Percentiles rank a stretch among this genome's conserved stretches.
phyloP scores from a whole-genome alignment of 495 filamentous ascomycete genomes.

The Penicillium argentinense region DNA sequence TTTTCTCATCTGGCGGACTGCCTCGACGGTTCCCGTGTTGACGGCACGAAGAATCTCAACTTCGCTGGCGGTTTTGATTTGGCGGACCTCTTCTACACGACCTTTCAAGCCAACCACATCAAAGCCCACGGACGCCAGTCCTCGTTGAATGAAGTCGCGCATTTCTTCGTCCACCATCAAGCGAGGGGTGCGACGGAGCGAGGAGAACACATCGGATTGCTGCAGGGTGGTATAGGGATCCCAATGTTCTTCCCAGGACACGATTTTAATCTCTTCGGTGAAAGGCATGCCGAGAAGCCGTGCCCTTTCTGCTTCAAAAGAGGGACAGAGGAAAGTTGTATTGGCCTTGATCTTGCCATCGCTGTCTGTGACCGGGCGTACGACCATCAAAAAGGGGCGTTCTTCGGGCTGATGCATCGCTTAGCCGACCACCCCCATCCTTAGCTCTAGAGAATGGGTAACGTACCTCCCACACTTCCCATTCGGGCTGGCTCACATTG shows the following conservation, averaged over 20 bases:
- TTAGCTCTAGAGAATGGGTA: too few relatives aligned
- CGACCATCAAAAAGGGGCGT: slow-evolving; percentile 55
- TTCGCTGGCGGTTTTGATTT: slow-evolving; percentile 49
- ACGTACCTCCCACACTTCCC: slow-evolving; percentile 55
- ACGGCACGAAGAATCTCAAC: slow-evolving; percentile 53
- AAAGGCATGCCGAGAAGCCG: slow-evolving; percentile 53
- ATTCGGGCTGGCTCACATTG: slow-evolving; percentile 54
- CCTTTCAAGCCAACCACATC: slow-evolving; percentile 44
- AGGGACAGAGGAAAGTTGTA: slow-evolving; percentile 51
- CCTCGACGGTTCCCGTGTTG: slow-evolving; percentile 57
- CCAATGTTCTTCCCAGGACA: slow-evolving; percentile 59
- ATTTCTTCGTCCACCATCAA: slow-evolving; percentile 60
- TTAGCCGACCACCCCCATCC: too few relatives aligned
- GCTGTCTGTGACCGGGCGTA: slow-evolving; percentile 34
- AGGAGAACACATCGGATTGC: slow-evolving; percentile 27
- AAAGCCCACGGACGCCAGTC: slow-evolving; percentile 46
- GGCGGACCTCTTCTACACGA: slow-evolving; percentile 50
- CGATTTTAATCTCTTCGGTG: slow-evolving; percentile 39
- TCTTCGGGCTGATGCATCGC: slow-evolving; percentile 46
- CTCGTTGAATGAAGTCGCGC: slow-evolving; percentile 55
- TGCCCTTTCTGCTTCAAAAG: slow-evolving; percentile 54
- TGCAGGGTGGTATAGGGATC: slow-evolving; percentile 51
- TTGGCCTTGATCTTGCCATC: slow-evolving; percentile 41
- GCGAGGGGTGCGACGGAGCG: slow-evolving; percentile 22
- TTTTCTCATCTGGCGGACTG: slow-evolving; percentile 52